phyloP scores from a whole-genome alignment of 192 early-diverging fungal genomes.

The Coemansia javaensis region DNA sequence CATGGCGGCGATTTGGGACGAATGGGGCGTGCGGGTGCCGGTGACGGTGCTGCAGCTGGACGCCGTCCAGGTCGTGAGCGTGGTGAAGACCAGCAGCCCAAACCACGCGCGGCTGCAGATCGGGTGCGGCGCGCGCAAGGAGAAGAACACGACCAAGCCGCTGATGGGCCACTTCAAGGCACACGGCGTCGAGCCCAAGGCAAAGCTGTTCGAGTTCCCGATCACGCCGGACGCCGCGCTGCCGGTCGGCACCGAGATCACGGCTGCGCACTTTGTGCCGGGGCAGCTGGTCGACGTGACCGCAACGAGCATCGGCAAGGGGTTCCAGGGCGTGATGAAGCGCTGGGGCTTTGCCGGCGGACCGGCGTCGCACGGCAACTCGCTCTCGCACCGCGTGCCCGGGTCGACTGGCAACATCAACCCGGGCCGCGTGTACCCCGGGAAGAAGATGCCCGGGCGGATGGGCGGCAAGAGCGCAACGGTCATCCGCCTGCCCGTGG shows the following conservation, averaged over 20 bases:
- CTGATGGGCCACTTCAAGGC: slow-evolving; percentile 70
- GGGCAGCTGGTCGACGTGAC: slow-evolving; percentile 93
- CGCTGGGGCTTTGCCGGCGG: slow-evolving; percentile 87
- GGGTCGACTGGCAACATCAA: slow-evolving; percentile 86
- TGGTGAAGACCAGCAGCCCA: slow-evolving; percentile 44
- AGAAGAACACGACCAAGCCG: slow-evolving; percentile 65
- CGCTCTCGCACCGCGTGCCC: slow-evolving; percentile 77
- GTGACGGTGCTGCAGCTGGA: slow-evolving; percentile 80
- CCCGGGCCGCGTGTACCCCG: slow-evolving; percentile 88
- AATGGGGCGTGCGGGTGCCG: slow-evolving; percentile 85
- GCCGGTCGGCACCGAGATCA: slow-evolving; percentile 58
- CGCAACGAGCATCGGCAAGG: slow-evolving; percentile 84
- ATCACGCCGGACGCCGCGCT: slow-evolving; percentile 82
- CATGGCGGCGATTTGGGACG: slow-evolving; percentile 94
- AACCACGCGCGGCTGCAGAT: slow-evolving; percentile 56
- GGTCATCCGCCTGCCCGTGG: slow-evolving; percentile 74
- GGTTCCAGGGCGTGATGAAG: slow-evolving; percentile 98
- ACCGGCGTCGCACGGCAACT: slow-evolving; percentile 92
- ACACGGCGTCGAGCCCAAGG: slow-evolving; percentile 69
- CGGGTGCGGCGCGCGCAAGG: slow-evolving; percentile 57
- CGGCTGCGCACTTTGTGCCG: slow-evolving; percentile 86
- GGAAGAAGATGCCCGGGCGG: slow-evolving; percentile 97
- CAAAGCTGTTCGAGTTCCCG: slow-evolving; percentile 73
- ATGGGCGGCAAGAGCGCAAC: slow-evolving; percentile 85
- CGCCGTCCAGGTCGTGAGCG: slow-evolving; percentile 62